Evolutionary conservation across 805 yeast species (phyloP), one percentile per base, ranked within the genome.

Genomic region (Zygosaccharomyces bisporus): DNA sequence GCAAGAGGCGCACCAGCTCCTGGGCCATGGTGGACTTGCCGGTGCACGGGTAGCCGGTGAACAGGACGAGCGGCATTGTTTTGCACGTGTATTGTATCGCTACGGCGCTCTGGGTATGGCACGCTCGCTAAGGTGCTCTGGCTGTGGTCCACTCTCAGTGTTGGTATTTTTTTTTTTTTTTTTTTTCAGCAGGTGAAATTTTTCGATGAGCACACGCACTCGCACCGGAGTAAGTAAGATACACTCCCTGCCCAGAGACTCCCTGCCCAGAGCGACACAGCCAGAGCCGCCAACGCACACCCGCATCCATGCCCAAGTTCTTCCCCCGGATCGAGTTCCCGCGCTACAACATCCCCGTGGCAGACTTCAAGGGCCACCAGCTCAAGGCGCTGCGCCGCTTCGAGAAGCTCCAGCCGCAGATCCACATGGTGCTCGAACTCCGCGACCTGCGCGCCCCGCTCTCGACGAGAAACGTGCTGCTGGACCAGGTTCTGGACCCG

Each of bases 311-410:
- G 52, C 34, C 39, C n/a, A 51, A 43, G 40, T 88, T 88, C 58
- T 60, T 74, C 10, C 96, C 97, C 1, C 66, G 97, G 40, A 57
- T 68, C 27, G 60, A 64, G n/a, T 90, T 90, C 55, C 96, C 96
- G 1, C 72, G 74, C 10, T 84, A 84, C 60, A 77, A 78, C 40
- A 76, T 89, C 10, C 72, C 80, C 1, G 65, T 83, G 16, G 80
- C 93, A 1, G 89, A 86, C 61, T 88, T 88, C 67, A 87, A 87
- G 55, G 96, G 97, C 9, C 97, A 90, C 60, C 98, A 91, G 56
- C 78, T 80, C 49, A 81, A 79, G 49, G 95, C 96, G 0, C 68
- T 91, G 21, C 75, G 79, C 37, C 74, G 69, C 48, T 78, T 90
- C 68, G 74, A 79, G 10, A 77, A 75, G 29, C 61, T 87, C 23